Percentiles rank a stretch among this genome's conserved stretches.
Conservation (phyloP, 2,329 filamentous ascomycete species). For the Camillea tinctor region DNA sequence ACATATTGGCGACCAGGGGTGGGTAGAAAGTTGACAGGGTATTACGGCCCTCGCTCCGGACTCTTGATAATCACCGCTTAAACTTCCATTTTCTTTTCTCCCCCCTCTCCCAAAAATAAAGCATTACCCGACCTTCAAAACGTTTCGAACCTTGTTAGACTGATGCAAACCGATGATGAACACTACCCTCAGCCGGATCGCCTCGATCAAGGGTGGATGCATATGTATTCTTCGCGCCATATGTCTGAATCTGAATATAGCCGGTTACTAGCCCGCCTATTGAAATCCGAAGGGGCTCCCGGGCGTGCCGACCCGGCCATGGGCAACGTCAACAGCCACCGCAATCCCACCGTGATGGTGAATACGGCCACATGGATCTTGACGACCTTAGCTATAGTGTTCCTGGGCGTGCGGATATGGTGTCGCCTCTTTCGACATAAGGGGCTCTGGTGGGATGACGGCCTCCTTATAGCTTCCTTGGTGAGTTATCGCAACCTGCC, state of each 20-base stretch:
- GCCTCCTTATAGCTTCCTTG: constrained; percentile 4
- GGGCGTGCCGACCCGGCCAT: neutral
- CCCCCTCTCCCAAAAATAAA: neutral
- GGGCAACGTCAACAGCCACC: neutral
- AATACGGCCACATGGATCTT: constrained; percentile 20
- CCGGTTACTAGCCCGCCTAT: neutral
- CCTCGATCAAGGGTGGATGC: neutral
- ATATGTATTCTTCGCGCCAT: neutral
- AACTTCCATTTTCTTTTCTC: neutral
- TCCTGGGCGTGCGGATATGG: constrained; percentile 2
- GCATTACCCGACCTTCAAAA: neutral
- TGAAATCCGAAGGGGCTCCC: neutral
- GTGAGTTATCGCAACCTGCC: neutral
- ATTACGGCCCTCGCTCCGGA: neutral
- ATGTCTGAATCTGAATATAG: neutral
- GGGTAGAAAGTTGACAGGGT: neutral
- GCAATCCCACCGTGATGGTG: neutral
- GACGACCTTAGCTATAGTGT: neutral
- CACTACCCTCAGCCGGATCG: neutral
- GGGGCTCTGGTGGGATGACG: constrained; percentile 7
- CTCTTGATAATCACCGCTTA: neutral
- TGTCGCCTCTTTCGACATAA: neutral
- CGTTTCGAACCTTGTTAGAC: neutral
- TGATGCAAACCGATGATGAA: neutral
- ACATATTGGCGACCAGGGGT: neutral